Evolutionary conservation across 139 green algal genomes (phyloP).

Genomic region (Dunaliella primolecta): DNA sequence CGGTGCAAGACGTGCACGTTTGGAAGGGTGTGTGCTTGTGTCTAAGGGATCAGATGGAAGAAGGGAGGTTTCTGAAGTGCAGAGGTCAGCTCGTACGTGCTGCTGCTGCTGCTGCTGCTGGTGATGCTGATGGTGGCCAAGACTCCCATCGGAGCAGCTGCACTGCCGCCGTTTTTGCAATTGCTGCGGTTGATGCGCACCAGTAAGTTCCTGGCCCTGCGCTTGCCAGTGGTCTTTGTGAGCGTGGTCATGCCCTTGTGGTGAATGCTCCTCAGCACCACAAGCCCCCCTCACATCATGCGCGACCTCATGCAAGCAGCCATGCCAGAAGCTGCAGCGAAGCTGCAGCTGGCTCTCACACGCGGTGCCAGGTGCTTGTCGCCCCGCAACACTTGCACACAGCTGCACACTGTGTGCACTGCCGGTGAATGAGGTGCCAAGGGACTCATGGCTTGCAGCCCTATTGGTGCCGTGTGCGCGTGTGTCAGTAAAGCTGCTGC

Average conservation of each 20-base stretch:
- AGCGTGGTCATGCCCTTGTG: too few relatives aligned
- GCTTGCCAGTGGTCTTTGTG: too few relatives aligned
- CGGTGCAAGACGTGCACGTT: too few relatives aligned
- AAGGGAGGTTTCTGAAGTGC: too few relatives aligned
- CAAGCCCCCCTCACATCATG: neutral
- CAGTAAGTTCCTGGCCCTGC: neutral
- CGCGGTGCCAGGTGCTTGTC: neutral
- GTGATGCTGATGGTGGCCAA: neutral
- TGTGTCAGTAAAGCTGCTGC: too few relatives aligned
- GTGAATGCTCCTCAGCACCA: neutral
- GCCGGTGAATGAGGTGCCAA: neutral
- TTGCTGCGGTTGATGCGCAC: neutral
- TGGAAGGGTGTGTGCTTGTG: too few relatives aligned
- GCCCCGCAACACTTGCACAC: neutral
- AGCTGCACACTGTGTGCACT: neutral
- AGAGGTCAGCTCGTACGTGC: neutral
- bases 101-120: neutral
- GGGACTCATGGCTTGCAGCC: neutral
- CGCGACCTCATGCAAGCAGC: neutral
- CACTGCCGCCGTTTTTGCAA: too few relatives aligned
- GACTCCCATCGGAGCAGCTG: too few relatives aligned
- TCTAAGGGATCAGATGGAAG: too few relatives aligned
- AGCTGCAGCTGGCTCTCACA: neutral
- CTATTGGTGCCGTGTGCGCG: neutral
- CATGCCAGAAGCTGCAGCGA: neutral